Percentiles rank a stretch among this genome's conserved stretches.
Conservation (phyloP, 1,139 yeast genomes). For the Pneumocystis canis region DNA sequence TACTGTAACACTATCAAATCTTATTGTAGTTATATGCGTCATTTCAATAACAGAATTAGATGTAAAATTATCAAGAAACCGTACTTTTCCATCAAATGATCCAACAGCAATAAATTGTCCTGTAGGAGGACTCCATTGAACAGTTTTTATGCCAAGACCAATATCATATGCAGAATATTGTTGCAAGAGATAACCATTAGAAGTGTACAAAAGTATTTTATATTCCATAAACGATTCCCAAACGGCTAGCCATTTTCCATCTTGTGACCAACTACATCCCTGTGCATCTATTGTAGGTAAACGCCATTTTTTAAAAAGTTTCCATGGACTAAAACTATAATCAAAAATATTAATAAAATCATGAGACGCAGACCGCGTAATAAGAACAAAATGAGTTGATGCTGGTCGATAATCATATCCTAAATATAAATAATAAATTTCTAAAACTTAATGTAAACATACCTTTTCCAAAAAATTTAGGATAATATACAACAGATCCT, state of each 20-base stretch:
- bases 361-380: constrained; percentile 15
- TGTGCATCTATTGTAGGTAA: constrained; percentile 14
- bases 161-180: constrained; percentile 6
- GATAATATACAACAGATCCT: constrained; percentile 5
- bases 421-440: not conserved
- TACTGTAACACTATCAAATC: constrained; percentile 9
- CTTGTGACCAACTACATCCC: constrained; percentile 17
- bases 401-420: constrained; percentile 14
- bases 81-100: constrained; percentile 15
- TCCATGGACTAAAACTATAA: constrained; percentile 7
- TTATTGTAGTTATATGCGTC: constrained; percentile 10
- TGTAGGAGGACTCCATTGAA: constrained; percentile 15
- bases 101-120: constrained; percentile 15
- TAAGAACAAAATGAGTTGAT: constrained; percentile 12
- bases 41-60: constrained; percentile 16
- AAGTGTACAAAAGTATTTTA: constrained; percentile 14
- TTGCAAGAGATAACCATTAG: constrained; percentile 11
- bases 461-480: not conserved
- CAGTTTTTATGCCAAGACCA: constrained; percentile 8
- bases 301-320: constrained; percentile 2
- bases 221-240: constrained; percentile 14
- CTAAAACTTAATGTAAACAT: not conserved
- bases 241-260: constrained; percentile 17
- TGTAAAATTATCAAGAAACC: constrained; percentile 14
- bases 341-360: constrained; percentile 11